Percentiles rank a stretch among this genome's conserved stretches.
Evolutionary conservation across 768 basidiomycete genomes (phyloP).

Genomic region (Suillus sp.): DNA sequence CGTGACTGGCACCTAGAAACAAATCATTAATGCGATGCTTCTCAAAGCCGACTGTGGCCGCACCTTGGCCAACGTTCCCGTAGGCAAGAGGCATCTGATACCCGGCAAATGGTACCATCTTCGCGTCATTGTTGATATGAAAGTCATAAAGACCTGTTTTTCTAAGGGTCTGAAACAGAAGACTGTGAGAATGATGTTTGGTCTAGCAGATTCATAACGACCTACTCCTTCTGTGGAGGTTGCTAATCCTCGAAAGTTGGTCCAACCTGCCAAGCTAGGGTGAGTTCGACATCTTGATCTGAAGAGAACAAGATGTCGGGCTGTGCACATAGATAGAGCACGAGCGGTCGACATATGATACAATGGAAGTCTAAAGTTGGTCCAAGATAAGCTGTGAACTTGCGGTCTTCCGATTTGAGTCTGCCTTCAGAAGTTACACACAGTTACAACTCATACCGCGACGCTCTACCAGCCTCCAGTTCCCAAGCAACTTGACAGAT

Average conservation of each 20-base stretch:
- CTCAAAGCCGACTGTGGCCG: conserved; percentile 22
- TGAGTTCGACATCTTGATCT: conserved; percentile 7
- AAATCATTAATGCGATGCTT: conserved; percentile 13
- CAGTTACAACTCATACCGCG: not conserved
- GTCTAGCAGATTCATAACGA: not conserved
- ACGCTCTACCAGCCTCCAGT: not conserved
- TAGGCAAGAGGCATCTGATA: conserved; percentile 94
- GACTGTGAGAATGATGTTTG: not conserved
- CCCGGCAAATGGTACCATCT: conserved; percentile 97
- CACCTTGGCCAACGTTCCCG: conserved; percentile 78
- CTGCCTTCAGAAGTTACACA: not conserved
- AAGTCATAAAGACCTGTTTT: conserved; percentile 88
- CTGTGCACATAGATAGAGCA: not conserved
- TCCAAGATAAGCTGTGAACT: conserved; percentile 6
- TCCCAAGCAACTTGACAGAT: not conserved
- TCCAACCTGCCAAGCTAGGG: conserved; percentile 5
- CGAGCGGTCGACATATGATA: conserved; percentile 2
- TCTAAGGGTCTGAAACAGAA: conserved; percentile 37
- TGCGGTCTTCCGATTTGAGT: not conserved
- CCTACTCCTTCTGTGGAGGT: conserved; percentile 5
- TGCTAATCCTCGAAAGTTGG: conserved; percentile 2
- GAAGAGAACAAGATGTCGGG: not conserved
- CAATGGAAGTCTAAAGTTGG: not conserved
- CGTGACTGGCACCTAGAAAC: conserved; percentile 78
- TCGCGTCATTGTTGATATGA: conserved; percentile 78